These are phyloP conservation scores for Effrenium voratum DNA, from an alignment of 73 alveolate species.

Conservation along the genomic window DNA sequence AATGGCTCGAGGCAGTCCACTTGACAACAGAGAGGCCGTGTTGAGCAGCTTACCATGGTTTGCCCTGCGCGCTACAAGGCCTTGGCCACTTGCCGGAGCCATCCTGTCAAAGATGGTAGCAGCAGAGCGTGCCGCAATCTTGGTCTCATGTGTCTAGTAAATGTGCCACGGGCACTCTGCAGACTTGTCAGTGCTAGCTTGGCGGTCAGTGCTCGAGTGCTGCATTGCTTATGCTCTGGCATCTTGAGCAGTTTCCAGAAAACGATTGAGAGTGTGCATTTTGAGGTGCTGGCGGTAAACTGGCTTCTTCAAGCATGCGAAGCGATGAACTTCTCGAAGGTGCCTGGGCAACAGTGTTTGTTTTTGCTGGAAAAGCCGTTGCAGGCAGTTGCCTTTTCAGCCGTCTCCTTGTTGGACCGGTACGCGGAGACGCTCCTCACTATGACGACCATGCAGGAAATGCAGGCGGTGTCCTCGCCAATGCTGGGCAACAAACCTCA, in stretches of 20 bases:
- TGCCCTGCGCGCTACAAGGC: no score
- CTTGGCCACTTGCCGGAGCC: background rate
- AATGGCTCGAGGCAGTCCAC: no score
- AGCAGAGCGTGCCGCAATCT: background rate
- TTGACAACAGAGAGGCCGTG: no score
- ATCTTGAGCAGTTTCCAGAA: no score
- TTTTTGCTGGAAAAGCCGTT: background rate
- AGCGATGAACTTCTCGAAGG: conserved; percentile 12
- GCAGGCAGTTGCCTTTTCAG: background rate
- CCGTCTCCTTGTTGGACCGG: background rate
- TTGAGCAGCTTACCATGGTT: no score
- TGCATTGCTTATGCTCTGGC: no score
- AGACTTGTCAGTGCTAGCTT: background rate
- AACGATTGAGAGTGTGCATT: no score
- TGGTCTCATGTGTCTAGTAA: no score
- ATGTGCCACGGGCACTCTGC: no score
- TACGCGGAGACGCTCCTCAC: background rate
- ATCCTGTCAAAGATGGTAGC: background rate
- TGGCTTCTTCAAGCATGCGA: background rate
- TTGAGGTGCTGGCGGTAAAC: background rate
- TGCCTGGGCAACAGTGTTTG: background rate
- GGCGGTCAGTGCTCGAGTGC: background rate
- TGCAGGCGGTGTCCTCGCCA: background rate
- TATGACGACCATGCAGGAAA: background rate
- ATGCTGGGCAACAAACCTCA: no score